phyloP scores from a whole-genome alignment of 2,329 filamentous ascomycete species.

The Venturiaceae sp. region DNA sequence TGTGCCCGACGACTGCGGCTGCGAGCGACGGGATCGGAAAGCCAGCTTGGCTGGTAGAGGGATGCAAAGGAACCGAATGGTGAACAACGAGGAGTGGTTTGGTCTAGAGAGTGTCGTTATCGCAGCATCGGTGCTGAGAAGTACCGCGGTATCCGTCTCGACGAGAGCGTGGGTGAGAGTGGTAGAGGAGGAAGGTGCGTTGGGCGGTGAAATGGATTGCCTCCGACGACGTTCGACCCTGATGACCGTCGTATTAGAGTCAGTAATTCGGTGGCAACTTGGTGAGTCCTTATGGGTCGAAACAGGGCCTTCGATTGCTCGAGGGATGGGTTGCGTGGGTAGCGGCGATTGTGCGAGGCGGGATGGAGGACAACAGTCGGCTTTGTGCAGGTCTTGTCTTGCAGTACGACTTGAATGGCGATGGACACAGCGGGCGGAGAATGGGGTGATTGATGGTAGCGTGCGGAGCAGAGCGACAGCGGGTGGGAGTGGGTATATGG shows the following conservation, averaged over 20 bases:
- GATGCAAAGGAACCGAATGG: conserved; percentile 3
- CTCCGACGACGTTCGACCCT: too few species aligned
- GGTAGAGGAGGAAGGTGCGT: not conserved
- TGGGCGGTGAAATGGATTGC: not conserved
- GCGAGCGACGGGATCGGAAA: conserved; percentile 8
- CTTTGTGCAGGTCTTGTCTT: not conserved
- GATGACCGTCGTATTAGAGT: too few species aligned
- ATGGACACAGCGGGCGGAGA: not conserved
- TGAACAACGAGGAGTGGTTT: not conserved
- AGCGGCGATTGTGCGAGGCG: not conserved
- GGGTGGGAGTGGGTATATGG: not conserved
- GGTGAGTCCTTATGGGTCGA: not conserved
- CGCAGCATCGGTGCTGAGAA: not conserved
- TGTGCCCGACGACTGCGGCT: conserved; percentile 1
- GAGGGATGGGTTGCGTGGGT: not conserved
- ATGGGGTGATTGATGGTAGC: not conserved
- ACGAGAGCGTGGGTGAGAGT: not conserved
- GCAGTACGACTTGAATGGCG: not conserved
- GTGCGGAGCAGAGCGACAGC: not conserved
- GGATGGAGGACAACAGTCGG: not conserved
- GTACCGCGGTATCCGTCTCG: not conserved
- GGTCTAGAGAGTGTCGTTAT: not conserved
- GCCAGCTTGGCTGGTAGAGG: conserved; percentile 8
- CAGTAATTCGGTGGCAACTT: too few species aligned
- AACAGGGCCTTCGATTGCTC: not conserved